Evolutionary conservation across 495 filamentous ascomycete genomes (phyloP).

Genomic region (Geoglossum glabrum): DNA sequence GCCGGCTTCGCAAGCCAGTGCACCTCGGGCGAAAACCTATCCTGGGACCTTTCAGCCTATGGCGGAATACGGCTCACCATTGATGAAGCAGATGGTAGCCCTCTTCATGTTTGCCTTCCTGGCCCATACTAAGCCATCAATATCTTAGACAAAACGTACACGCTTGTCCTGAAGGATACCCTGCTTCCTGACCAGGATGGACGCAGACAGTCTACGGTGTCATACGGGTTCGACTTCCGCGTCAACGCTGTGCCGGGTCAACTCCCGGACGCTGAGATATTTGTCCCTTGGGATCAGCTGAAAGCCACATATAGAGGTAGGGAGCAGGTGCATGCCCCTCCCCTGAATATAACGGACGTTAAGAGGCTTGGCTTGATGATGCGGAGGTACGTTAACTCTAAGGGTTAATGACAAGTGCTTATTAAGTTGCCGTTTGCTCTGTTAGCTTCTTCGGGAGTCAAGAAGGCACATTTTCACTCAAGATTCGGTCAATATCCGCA

Average conservation of each 20-base stretch:
- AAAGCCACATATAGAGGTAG: slow-evolving; percentile 54
- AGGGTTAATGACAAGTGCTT: background rate
- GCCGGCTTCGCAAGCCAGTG: slow-evolving; percentile 70
- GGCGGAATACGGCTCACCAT: slow-evolving; percentile 17
- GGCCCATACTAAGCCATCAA: slow-evolving; percentile 3
- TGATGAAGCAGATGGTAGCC: slow-evolving; percentile 18
- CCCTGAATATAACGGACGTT: slow-evolving; percentile 35
- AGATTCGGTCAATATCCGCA: slow-evolving; percentile 30
- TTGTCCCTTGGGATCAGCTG: slow-evolving; percentile 39
- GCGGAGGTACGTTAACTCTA: slow-evolving; percentile 35
- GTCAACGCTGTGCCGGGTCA: slow-evolving; percentile 5
- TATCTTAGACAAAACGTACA: slow-evolving; percentile 35
- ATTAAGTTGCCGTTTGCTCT: background rate
- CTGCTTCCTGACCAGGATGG: slow-evolving; percentile 33
- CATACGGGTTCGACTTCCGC: slow-evolving; percentile 34
- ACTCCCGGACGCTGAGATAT: slow-evolving; percentile 14
- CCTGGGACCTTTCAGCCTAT: slow-evolving; percentile 19
- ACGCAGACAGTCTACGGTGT: slow-evolving; percentile 38
- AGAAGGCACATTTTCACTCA: slow-evolving; percentile 43
- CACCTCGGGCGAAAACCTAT: slow-evolving; percentile 21
- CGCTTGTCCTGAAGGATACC: slow-evolving; percentile 51
- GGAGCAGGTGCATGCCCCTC: slow-evolving; percentile 30
- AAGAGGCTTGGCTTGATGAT: slow-evolving; percentile 55
- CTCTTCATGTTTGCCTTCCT: slow-evolving; percentile 19
- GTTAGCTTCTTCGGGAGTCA: slow-evolving; percentile 57